phyloP scores from a whole-genome alignment of 805 yeast species.

The Kodamaea laetipori region DNA sequence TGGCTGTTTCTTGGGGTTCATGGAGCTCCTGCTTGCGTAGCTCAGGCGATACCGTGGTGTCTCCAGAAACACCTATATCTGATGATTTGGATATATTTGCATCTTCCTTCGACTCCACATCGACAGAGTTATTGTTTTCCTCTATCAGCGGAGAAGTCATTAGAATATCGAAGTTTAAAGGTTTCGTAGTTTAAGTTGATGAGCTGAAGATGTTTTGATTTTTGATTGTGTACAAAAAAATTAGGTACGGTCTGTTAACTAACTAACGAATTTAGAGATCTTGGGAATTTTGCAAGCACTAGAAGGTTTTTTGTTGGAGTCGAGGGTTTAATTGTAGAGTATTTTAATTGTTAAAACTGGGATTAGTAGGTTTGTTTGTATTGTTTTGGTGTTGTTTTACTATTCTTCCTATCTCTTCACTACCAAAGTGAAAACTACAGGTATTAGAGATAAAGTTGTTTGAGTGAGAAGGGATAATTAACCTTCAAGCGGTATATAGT shows the following conservation, averaged over 20 bases:
- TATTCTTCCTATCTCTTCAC: too few species aligned
- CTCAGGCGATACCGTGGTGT: slow-evolving; percentile 5
- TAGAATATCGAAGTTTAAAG: neutral
- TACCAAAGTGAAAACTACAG: too few species aligned
- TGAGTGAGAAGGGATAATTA: too few species aligned
- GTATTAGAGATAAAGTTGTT: too few species aligned
- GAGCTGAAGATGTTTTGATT: slow-evolving; percentile 7
- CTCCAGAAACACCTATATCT: neutral
- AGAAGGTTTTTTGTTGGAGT: neutral
- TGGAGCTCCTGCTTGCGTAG: neutral
- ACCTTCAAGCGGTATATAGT: too few species aligned
- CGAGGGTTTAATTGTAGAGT: too few species aligned
- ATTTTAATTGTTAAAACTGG: too few species aligned
- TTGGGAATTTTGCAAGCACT: neutral
- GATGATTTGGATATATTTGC: neutral
- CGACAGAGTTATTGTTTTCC: neutral
- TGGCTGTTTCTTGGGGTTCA: neutral
- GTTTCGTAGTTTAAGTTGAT: neutral
- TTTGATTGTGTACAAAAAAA: slow-evolving; percentile 13
- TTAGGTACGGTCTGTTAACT: neutral
- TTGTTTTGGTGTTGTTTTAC: too few species aligned
- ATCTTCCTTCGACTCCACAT: neutral
- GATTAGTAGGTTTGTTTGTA: too few species aligned
- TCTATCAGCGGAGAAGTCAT: slow-evolving; percentile 1
- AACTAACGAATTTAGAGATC: neutral